Percentiles rank a stretch among this genome's conserved stretches.
Evolutionary conservation across 441 rosid genomes (phyloP).

Genomic region (Arabidopsis hybrid): DNA sequence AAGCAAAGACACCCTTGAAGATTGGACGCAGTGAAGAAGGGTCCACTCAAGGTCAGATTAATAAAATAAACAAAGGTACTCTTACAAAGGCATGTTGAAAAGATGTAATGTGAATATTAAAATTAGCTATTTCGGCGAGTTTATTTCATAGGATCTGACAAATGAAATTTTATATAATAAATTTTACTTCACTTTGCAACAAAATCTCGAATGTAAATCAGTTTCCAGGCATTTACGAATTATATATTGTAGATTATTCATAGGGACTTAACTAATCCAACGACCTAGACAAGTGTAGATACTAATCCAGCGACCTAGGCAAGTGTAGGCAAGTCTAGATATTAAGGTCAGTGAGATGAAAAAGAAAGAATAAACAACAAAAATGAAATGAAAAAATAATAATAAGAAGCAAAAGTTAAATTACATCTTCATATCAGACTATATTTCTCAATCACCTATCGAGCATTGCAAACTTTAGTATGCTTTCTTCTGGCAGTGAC

Average conservation of each 20-base stretch:
- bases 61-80: slow-evolving; percentile 18
- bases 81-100: slow-evolving; percentile 27
- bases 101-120: slow-evolving; percentile 31
- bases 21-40: slow-evolving; percentile 18
- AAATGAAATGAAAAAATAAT: too few relatives aligned
- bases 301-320: neutral
- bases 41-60: slow-evolving; percentile 31
- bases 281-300: slow-evolving; percentile 16
- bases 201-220: slow-evolving; percentile 36
- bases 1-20: slow-evolving; percentile 1
- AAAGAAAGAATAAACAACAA: neutral
- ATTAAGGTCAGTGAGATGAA: slow-evolving; percentile 10
- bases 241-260: slow-evolving; percentile 33
- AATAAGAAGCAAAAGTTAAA: too few relatives aligned
- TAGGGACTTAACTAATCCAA: slow-evolving; percentile 39
- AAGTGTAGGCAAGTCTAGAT: too few relatives aligned
- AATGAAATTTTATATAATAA: slow-evolving; percentile 38
- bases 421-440: too few relatives aligned
- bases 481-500: too few relatives aligned
- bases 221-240: slow-evolving; percentile 32
- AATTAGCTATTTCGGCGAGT: slow-evolving; percentile 43
- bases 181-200: slow-evolving; percentile 27
- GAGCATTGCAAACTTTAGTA: too few relatives aligned
- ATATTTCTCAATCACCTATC: too few relatives aligned
- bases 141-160: slow-evolving; percentile 45